phyloP scores from a whole-genome alignment of 2,329 filamentous ascomycete genomes.

The Ophiostoma quercus region DNA sequence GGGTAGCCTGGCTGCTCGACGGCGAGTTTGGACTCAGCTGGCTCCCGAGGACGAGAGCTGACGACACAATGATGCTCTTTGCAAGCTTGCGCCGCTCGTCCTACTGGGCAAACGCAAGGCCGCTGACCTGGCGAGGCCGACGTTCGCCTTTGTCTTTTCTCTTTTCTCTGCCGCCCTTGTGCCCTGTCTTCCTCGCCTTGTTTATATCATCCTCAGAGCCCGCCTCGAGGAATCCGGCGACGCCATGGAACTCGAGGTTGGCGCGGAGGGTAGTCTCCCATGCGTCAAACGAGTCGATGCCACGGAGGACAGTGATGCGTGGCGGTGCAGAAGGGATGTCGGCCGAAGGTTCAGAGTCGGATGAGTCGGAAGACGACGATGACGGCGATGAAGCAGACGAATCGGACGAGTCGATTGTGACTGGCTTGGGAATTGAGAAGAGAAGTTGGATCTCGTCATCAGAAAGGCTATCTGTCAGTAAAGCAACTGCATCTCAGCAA shows the following conservation, averaged over 20 bases:
- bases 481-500: neutral
- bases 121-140: neutral
- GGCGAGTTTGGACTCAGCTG: neutral
- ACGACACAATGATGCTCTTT: slow-evolving; percentile 23
- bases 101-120: slow-evolving; percentile 19
- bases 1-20: neutral
- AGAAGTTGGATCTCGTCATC: neutral
- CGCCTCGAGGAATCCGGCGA: slow-evolving; percentile 16
- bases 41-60: neutral
- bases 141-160: neutral
- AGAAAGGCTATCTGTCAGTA: neutral
- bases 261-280: slow-evolving; percentile 22
- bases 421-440: neutral
- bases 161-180: neutral
- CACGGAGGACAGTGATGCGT: slow-evolving; percentile 18
- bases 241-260: slow-evolving; percentile 22
- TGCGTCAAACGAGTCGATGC: slow-evolving; percentile 19
- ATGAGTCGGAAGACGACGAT: neutral
- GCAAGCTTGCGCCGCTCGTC: slow-evolving; percentile 24
- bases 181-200: neutral
- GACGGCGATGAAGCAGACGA: neutral
- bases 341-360: too few species aligned
- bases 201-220: neutral
- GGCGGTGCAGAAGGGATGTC: neutral
- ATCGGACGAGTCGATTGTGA: neutral